Conservation (phyloP, 495 filamentous ascomycete genomes). For the Sporormia fimetaria region DNA sequence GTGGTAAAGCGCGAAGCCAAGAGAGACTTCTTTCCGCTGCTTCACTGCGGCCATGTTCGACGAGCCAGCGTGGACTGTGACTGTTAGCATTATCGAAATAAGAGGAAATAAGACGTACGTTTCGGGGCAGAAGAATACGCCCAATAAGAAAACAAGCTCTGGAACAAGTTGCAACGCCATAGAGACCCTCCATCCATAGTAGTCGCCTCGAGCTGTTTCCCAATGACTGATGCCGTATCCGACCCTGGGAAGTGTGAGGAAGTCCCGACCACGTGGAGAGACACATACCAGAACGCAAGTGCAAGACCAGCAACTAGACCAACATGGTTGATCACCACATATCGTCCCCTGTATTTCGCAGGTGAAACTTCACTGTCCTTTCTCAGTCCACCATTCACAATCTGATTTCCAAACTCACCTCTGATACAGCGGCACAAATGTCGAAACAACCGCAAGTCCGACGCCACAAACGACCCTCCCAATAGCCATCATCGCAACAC, state of each 20-base stretch:
- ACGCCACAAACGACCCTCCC: slow-evolving; percentile 43
- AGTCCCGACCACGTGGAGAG: too few relatives aligned
- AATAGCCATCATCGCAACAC: slow-evolving; percentile 41
- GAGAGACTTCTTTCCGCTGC: slow-evolving; percentile 32
- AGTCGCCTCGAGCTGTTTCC: slow-evolving; percentile 17
- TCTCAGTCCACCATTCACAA: neutral
- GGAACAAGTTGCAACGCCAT: slow-evolving; percentile 38
- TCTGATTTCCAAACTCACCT: slow-evolving; percentile 30
- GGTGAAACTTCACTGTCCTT: slow-evolving; percentile 41
- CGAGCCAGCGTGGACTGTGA: slow-evolving; percentile 34
- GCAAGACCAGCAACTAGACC: slow-evolving; percentile 44
- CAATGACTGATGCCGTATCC: slow-evolving; percentile 24
- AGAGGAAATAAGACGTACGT: slow-evolving; percentile 28
- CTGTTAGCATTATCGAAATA: neutral
- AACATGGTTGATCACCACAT: slow-evolving; percentile 48
- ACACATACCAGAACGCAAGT: slow-evolving; percentile 41
- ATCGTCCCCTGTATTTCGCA: slow-evolving; percentile 40
- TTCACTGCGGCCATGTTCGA: slow-evolving; percentile 35
- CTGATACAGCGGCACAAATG: slow-evolving; percentile 47
- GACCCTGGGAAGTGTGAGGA: slow-evolving; percentile 10
- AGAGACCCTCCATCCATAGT: slow-evolving; percentile 36
- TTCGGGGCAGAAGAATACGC: slow-evolving; percentile 41
- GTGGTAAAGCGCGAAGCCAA: slow-evolving; percentile 33
- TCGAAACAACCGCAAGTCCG: slow-evolving; percentile 43
- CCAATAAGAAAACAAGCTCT: slow-evolving; percentile 34